Conservation (phyloP, 148 eudicot genomes). For the Vaccinium macrocarpon region DNA sequence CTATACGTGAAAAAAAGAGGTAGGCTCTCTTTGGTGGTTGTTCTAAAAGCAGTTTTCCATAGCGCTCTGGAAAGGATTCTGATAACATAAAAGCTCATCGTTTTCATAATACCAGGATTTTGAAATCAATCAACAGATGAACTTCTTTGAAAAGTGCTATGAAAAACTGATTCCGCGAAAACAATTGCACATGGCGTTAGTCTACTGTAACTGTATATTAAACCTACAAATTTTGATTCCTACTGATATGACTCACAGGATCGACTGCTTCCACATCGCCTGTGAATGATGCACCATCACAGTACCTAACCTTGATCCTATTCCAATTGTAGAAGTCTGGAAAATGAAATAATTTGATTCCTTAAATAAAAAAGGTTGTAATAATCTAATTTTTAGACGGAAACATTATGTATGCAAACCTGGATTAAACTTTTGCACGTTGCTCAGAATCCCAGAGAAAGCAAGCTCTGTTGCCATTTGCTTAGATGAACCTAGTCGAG, state of each 20-base stretch:
- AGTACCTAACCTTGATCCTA: slow-evolving; percentile 81
- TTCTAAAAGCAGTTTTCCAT: neutral
- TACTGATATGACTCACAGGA: slow-evolving; percentile 47
- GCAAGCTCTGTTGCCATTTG: slow-evolving; percentile 53
- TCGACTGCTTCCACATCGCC: slow-evolving; percentile 82
- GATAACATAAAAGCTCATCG: neutral
- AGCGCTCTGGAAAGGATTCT: neutral
- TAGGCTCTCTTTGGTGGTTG: neutral
- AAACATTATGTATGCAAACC: slow-evolving; percentile 32
- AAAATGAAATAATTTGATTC: slow-evolving; percentile 10
- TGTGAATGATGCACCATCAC: slow-evolving; percentile 96
- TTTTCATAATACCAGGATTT: too few species aligned
- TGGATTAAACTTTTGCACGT: slow-evolving; percentile 52
- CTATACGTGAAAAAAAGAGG: neutral
- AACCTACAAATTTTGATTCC: neutral
- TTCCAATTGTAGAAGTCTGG: slow-evolving; percentile 95
- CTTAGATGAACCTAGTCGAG: slow-evolving; percentile 68
- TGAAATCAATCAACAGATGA: too few species aligned
- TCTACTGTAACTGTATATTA: neutral
- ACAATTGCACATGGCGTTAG: too few species aligned
- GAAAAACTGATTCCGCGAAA: too few species aligned
- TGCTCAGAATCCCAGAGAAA: slow-evolving; percentile 74
- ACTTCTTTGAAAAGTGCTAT: neutral
- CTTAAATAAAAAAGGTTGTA: neutral
- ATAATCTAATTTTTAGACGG: neutral